These are phyloP conservation scores for Leptoxyphium fumago DNA, from an alignment of 2,329 filamentous ascomycete species.

Conservation along the genomic window DNA sequence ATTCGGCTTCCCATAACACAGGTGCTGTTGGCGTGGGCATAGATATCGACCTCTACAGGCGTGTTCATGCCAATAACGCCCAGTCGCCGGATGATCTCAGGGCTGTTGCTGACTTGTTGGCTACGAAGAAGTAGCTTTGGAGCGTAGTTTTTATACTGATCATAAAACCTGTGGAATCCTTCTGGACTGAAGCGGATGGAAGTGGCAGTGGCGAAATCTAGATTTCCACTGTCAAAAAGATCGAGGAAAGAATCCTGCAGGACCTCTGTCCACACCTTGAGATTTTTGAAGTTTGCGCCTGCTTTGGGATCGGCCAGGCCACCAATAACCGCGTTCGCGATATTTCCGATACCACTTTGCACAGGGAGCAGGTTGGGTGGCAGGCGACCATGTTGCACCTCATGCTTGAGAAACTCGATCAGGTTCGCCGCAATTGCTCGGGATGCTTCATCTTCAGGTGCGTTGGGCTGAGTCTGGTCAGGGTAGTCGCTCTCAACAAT, in stretches of 20 bases:
- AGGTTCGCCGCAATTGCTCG: constrained; percentile 61
- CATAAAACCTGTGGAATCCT: constrained; percentile 82
- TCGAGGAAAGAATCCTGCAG: constrained; percentile 88
- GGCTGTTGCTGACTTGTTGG: constrained; percentile 80
- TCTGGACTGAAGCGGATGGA: constrained; percentile 84
- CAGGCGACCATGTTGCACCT: constrained; percentile 63
- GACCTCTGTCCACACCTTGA: constrained; percentile 88
- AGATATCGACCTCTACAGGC: constrained; percentile 85
- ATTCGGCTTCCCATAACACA: constrained; percentile 80
- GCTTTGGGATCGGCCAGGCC: constrained; percentile 49
- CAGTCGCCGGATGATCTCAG: constrained; percentile 76
- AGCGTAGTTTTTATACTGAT: constrained; percentile 65
- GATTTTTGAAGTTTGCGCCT: constrained; percentile 65
- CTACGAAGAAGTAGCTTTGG: constrained; percentile 72
- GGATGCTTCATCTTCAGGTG: constrained; percentile 59
- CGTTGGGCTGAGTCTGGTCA: constrained; percentile 60
- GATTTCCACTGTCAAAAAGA: constrained; percentile 73
- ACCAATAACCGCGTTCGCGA: constrained; percentile 80
- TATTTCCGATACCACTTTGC: constrained; percentile 83
- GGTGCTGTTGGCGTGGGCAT: constrained; percentile 82
- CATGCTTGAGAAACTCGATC: constrained; percentile 76
- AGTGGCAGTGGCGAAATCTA: constrained; percentile 82
- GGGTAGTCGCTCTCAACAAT: constrained; percentile 75
- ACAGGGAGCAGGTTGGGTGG: constrained; percentile 64
- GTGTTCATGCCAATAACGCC: constrained; percentile 94